Evolutionary conservation across 441 rosid species (phyloP).

Genomic region (Gossypium schwendimanii): DNA sequence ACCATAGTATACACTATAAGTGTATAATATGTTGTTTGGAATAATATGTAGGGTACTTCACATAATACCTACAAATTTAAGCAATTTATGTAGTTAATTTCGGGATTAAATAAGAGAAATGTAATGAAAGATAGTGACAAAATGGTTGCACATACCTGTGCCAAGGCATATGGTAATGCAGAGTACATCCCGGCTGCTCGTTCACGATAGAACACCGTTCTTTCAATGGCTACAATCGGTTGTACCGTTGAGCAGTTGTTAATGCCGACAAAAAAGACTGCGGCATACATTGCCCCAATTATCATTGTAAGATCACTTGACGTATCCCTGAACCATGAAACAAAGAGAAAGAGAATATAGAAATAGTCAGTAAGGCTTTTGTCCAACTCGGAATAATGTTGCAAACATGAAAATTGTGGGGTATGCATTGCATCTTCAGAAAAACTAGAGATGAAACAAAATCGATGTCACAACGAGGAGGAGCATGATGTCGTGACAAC

Average conservation of each 20-base stretch:
- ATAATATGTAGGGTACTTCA: conserved; percentile 68
- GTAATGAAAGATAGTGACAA: not conserved
- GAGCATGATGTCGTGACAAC: no score
- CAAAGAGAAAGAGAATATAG: not conserved
- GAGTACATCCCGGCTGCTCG: conserved; percentile 93
- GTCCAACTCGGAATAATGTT: not conserved
- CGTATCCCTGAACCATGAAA: conserved; percentile 32
- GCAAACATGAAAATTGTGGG: not conserved
- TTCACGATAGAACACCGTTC: conserved; percentile 80
- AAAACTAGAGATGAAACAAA: no score
- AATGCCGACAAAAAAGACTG: conserved; percentile 63
- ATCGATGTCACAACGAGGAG: no score
- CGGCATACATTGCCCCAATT: conserved; percentile 78
- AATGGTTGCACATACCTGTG: conserved; percentile 46
- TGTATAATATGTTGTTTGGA: conserved; percentile 62
- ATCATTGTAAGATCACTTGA: conserved; percentile 53
- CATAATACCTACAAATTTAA: conserved; percentile 44
- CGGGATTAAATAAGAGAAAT: no score
- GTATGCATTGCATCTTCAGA: no score
- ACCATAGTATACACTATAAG: conserved; percentile 75
- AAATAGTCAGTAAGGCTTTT: not conserved
- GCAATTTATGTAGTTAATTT: no score
- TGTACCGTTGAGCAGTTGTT: conserved; percentile 75
- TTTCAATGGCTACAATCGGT: conserved; percentile 67
- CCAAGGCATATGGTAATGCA: conserved; percentile 83